These are phyloP conservation scores for Penicillium atrosanguineum DNA, from an alignment of 495 filamentous ascomycete species.

Conservation along the genomic window DNA sequence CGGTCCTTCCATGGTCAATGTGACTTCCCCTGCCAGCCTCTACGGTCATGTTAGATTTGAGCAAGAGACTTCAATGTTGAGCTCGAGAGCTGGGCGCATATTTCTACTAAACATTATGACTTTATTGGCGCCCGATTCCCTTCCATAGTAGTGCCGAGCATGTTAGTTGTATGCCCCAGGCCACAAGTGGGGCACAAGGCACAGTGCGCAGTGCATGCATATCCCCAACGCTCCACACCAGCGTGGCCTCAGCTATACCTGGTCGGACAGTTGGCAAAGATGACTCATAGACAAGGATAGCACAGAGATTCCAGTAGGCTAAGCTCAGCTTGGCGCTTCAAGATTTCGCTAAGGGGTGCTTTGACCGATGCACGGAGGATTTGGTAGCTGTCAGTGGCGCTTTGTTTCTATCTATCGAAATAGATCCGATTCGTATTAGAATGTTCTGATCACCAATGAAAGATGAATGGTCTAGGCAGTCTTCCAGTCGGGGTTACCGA, in stretches of 20 bases:
- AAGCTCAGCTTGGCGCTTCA: slow-evolving; percentile 7
- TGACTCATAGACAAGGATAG: slow-evolving; percentile 4
- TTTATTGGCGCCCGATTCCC: too few species aligned
- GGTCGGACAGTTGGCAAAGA: slow-evolving; percentile 8
- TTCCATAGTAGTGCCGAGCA: too few species aligned
- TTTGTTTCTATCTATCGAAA: neutral
- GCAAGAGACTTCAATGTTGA: too few species aligned
- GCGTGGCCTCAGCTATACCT: slow-evolving; percentile 1
- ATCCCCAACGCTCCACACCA: neutral
- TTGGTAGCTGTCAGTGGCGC: slow-evolving; percentile 10
- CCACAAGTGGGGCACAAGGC: slow-evolving; percentile 5
- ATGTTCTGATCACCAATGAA: neutral
- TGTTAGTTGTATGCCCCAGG: neutral
- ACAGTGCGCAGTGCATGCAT: slow-evolving; percentile 11
- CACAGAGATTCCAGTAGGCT: neutral
- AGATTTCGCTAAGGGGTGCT: slow-evolving; percentile 1
- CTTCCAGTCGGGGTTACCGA: slow-evolving; percentile 3
- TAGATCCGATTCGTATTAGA: neutral
- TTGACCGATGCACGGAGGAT: slow-evolving; percentile 5
- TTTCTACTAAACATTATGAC: too few species aligned
- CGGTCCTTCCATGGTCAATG: too few species aligned
- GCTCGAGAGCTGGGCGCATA: too few species aligned
- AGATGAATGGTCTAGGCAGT: neutral
- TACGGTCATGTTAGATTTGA: too few species aligned
- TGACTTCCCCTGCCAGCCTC: too few species aligned